Evolutionary conservation across 352 stramenopile genomes (phyloP).

Genomic region (Blastocystis sp.): DNA sequence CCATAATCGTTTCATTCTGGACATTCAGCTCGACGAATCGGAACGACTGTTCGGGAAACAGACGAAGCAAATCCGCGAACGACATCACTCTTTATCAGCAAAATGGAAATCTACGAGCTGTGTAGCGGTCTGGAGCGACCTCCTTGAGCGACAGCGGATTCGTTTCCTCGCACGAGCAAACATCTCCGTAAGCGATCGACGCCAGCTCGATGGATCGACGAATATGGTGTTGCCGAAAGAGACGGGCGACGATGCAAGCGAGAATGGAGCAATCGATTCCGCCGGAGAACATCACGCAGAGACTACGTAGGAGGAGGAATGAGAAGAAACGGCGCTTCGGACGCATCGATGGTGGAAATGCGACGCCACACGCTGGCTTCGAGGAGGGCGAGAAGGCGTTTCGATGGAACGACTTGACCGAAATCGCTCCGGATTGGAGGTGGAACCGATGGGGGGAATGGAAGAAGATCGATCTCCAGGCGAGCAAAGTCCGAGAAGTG

Average conservation of each 20-base stretch:
- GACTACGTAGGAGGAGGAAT: not conserved
- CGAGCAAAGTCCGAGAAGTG: not conserved
- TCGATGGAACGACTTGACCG: not conserved
- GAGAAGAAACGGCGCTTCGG: too few species aligned
- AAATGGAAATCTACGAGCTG: not conserved
- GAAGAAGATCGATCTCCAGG: not conserved
- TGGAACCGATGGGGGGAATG: not conserved
- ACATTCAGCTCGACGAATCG: constrained; percentile 30
- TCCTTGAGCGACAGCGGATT: not conserved
- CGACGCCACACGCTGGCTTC: not conserved
- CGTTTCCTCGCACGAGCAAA: not conserved
- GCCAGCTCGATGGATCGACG: not conserved
- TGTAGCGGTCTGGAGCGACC: not conserved
- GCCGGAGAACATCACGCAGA: constrained; percentile 45
- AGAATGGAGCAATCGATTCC: constrained; percentile 42
- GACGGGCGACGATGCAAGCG: not conserved
- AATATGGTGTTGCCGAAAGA: not conserved
- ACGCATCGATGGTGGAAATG: not conserved
- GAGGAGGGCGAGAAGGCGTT: not conserved
- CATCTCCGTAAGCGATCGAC: not conserved
- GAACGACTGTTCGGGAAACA: constrained; percentile 17
- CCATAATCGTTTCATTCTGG: not conserved
- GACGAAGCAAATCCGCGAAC: not conserved
- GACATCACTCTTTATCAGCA: not conserved
- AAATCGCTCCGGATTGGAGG: not conserved